Percentiles rank a stretch among this genome's conserved stretches.
phyloP scores from a whole-genome alignment of 257 asterid species.

The Cinchona pubescens region DNA sequence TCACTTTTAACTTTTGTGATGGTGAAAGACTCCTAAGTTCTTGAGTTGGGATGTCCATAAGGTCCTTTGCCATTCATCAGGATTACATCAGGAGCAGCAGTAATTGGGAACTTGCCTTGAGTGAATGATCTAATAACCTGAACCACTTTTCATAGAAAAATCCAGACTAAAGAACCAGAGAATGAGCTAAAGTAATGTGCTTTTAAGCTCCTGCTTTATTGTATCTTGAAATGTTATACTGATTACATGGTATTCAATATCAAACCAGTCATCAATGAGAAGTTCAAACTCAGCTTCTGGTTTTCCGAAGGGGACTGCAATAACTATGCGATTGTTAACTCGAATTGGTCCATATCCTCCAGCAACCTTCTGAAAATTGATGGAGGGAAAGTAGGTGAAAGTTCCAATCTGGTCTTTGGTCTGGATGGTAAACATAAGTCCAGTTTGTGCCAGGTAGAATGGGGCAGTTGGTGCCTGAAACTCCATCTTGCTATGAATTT shows the following conservation, averaged over 20 bases:
- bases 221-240: no score
- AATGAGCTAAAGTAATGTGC: neutral
- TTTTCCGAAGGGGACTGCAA: constrained; percentile 49
- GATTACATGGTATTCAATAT: constrained; percentile 41
- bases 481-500: constrained; percentile 80
- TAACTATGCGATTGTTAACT: constrained; percentile 55
- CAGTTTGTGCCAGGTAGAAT: constrained; percentile 55
- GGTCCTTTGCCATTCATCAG: constrained; percentile 75
- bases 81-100: constrained; percentile 27
- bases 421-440: constrained; percentile 60
- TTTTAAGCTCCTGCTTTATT: no score
- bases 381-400: constrained; percentile 60
- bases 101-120: neutral
- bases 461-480: constrained; percentile 68
- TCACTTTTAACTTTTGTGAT: constrained; percentile 45
- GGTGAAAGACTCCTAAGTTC: constrained; percentile 38
- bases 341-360: constrained; percentile 71
- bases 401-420: constrained; percentile 64
- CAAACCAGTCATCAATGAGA: constrained; percentile 69
- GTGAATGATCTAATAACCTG: constrained; percentile 34
- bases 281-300: constrained; percentile 72
- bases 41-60: constrained; percentile 24
- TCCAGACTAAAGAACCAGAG: neutral
- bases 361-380: constrained; percentile 48
- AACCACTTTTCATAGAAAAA: neutral